phyloP scores from a whole-genome alignment of 2,329 filamentous ascomycete species.

The Monosporascus sp. region DNA sequence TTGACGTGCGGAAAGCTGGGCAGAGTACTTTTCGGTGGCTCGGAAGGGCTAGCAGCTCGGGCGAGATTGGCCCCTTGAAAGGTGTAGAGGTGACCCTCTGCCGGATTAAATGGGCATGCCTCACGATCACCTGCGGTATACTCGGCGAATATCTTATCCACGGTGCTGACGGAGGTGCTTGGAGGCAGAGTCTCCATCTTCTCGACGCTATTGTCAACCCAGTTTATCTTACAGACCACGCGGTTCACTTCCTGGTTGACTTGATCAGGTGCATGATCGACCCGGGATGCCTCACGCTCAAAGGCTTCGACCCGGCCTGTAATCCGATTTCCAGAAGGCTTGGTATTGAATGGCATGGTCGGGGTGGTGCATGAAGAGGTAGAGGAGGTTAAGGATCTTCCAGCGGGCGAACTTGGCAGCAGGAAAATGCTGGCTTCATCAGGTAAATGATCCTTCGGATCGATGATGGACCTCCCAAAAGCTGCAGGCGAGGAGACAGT shows the following conservation, averaged over 20 bases:
- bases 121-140: slow-evolving; percentile 14
- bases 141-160: slow-evolving; percentile 28
- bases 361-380: background rate
- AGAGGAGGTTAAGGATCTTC: background rate
- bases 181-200: slow-evolving; percentile 5
- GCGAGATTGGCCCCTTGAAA: background rate
- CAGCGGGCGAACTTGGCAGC: background rate
- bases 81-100: slow-evolving; percentile 1
- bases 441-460: background rate
- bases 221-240: no score
- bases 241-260: background rate
- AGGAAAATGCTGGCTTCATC: background rate
- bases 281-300: background rate
- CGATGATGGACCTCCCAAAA: background rate
- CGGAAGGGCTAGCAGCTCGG: background rate
- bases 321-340: background rate
- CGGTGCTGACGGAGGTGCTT: slow-evolving; percentile 23
- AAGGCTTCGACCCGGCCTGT: background rate
- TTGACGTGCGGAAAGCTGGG: background rate
- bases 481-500: background rate
- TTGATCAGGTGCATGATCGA: background rate
- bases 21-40: slow-evolving; percentile 2
- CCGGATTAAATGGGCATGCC: slow-evolving; percentile 2
- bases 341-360: background rate
- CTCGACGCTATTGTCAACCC: slow-evolving; percentile 1